Evolutionary conservation across 2,329 filamentous ascomycete genomes (phyloP), one percentile per base, ranked within the genome.

Genomic region (Cercospora nicotianae): DNA sequence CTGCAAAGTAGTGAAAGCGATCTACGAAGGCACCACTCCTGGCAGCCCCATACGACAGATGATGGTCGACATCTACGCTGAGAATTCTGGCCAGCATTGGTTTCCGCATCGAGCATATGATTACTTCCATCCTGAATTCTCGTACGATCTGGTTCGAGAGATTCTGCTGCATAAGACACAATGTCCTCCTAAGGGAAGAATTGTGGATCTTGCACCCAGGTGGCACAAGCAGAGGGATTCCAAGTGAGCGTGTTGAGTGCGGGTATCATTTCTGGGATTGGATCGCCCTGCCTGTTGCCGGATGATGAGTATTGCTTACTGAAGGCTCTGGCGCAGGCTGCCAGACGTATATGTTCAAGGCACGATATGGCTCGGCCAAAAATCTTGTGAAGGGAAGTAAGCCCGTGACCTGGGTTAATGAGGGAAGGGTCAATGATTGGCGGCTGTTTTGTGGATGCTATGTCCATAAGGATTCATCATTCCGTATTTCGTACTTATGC

Each of bases 61-160:
- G 63, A 48, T 64, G 63, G 20, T 58, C 2, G 63, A 64, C 10
- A 51, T 64, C 31, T 64, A 64, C 28, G 51, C 51, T n/a, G 51
- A 58, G 23, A 58, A 58, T 28, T 28, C 63, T 20, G 31, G 31
- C 23, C 18, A 42, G 3, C 28, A 57, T 31, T 64, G 63, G 48
- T 58, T 64, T n/a, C 33, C 48, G 12, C n/a, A 39, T 18, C 30
- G 23, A 28, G 63, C 45, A 6, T 64, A 64, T 13, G 23, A 59
- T 7, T 57, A 58, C n/a, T 63, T 51, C 28, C 63, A 64, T 58
- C 20, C 63, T 3, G 63, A 64, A 5, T 64, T 64, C 16, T 18
- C 53, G n/a, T 64, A 64, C 16, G 63, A 64, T 30, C 13, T 64
- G 63, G 31, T 64, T 3, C n/a, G 63, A 10, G 63, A 64, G 18